These are phyloP conservation scores for Viola pubescens DNA, from an alignment of 441 rosid genomes.

Conservation along the genomic window DNA sequence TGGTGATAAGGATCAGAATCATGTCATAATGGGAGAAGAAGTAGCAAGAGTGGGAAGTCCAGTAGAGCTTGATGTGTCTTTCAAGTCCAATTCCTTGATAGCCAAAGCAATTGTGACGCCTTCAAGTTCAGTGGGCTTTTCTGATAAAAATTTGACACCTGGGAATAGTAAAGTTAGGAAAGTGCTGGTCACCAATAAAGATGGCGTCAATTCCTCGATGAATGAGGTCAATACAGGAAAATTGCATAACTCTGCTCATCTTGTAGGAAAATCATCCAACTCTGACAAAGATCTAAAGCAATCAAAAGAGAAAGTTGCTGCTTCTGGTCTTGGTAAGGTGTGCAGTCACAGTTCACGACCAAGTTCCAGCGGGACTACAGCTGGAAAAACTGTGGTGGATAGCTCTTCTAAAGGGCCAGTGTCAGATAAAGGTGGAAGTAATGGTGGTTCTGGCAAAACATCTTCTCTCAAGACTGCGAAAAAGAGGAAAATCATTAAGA, in stretches of 20 bases:
- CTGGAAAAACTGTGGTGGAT: conserved; percentile 22
- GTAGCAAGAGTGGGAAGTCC: conserved; percentile 43
- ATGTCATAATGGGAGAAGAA: conserved; percentile 30
- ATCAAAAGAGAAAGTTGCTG: conserved; percentile 24
- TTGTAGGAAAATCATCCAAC: conserved; percentile 22
- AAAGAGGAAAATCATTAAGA: conserved; percentile 56
- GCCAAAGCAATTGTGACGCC: conserved; percentile 60
- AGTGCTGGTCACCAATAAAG: conserved; percentile 26
- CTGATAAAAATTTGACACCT: conserved; percentile 31
- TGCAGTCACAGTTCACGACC: conserved; percentile 20
- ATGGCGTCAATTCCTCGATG: conserved; percentile 20
- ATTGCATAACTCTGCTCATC: conserved; percentile 20
- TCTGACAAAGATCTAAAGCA: conserved; percentile 31
- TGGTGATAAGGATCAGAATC: conserved; percentile 48
- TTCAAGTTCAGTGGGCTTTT: conserved; percentile 29
- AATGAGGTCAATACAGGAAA: conserved; percentile 19
- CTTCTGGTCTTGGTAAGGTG: conserved; percentile 21
- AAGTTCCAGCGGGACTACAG: conserved; percentile 22
- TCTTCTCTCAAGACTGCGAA: conserved; percentile 33
- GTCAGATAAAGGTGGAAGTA: conserved; percentile 30
- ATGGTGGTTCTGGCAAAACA: conserved; percentile 27
- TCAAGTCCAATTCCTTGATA: conserved; percentile 68
- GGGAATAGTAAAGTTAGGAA: conserved; percentile 50
- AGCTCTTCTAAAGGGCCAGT: conserved; percentile 18
- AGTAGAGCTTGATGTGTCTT: conserved; percentile 79